Evolutionary conservation across 495 filamentous ascomycete genomes (phyloP).

Genomic region (Hypoxylon perforatum): DNA sequence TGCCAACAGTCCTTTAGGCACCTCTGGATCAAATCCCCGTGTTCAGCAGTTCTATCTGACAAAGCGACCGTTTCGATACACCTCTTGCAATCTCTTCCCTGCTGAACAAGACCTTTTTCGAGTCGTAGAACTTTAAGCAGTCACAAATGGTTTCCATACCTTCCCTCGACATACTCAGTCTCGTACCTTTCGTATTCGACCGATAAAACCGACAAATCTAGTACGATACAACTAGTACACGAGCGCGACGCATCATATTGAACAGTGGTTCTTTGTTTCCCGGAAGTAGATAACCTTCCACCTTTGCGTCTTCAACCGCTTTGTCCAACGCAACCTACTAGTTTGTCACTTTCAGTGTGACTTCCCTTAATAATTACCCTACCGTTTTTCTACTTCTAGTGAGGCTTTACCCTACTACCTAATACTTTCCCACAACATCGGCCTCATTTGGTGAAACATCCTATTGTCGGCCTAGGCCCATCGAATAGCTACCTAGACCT

Average conservation of each 20-base stretch:
- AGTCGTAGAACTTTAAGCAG: conserved; percentile 1
- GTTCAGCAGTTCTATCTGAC: too few species aligned
- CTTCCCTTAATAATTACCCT: too few species aligned
- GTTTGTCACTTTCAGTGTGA: background rate
- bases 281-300: conserved; percentile 19
- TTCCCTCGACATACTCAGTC: background rate
- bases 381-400: background rate
- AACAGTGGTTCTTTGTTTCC: conserved; percentile 11
- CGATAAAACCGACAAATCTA: conserved; percentile 9
- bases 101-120: background rate
- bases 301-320: conserved; percentile 10
- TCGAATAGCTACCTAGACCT: background rate
- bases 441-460: too few species aligned
- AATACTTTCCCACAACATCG: background rate
- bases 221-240: background rate
- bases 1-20: too few species aligned
- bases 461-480: background rate
- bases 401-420: conserved; percentile 4
- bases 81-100: background rate
- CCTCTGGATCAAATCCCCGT: too few species aligned
- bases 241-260: background rate
- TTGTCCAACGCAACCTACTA: conserved; percentile 22
- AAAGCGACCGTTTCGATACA: too few species aligned
- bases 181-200: conserved; percentile 5
- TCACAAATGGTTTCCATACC: conserved; percentile 25